A percentile compares a stretch with the other conserved stretches of the same genome.
Evolutionary conservation across 768 basidiomycete species (phyloP).

Genomic region (Termitomyces heimii): DNA sequence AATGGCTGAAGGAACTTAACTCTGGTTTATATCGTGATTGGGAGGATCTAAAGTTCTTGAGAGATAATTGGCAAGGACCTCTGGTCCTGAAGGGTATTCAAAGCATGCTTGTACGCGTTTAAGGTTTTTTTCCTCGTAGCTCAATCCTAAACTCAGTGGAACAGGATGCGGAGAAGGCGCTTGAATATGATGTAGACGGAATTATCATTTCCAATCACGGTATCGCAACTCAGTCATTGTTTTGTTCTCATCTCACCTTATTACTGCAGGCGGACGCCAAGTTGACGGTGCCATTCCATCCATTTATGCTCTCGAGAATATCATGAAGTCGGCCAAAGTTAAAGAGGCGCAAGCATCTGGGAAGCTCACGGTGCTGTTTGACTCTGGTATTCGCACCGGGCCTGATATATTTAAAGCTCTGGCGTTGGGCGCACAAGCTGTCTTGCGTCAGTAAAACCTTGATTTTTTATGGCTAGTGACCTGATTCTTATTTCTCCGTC

Average conservation of each 20-base stretch:
- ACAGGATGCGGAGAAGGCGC: slow-evolving; percentile 65
- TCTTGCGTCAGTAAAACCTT: slow-evolving; percentile 49
- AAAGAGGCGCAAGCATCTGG: slow-evolving; percentile 52
- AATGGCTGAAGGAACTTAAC: slow-evolving; percentile 59
- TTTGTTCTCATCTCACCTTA: background rate
- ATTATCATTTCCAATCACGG: slow-evolving; percentile 82
- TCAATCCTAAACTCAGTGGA: background rate
- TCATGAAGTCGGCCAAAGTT: slow-evolving; percentile 58
- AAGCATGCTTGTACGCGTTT: slow-evolving; percentile 40
- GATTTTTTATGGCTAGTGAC: slow-evolving; percentile 1
- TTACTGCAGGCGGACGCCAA: slow-evolving; percentile 55
- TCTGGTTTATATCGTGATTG: slow-evolving; percentile 61
- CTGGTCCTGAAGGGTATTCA: slow-evolving; percentile 78
- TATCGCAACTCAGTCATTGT: slow-evolving; percentile 18
- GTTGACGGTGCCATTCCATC: slow-evolving; percentile 76
- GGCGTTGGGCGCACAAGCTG: slow-evolving; percentile 79
- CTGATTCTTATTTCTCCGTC: background rate
- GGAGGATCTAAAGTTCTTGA: slow-evolving; percentile 65
- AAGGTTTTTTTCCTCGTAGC: background rate
- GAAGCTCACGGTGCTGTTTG: slow-evolving; percentile 64
- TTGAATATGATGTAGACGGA: slow-evolving; percentile 61
- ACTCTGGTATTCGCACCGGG: slow-evolving; percentile 80
- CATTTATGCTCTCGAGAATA: slow-evolving; percentile 61
- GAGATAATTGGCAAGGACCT: slow-evolving; percentile 73
- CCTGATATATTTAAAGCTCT: slow-evolving; percentile 82